A percentile compares a stretch with the other conserved stretches of the same genome.
These are phyloP conservation scores for Cairneyella variabilis DNA, from an alignment of 495 filamentous ascomycete species.

Conservation along the genomic window DNA sequence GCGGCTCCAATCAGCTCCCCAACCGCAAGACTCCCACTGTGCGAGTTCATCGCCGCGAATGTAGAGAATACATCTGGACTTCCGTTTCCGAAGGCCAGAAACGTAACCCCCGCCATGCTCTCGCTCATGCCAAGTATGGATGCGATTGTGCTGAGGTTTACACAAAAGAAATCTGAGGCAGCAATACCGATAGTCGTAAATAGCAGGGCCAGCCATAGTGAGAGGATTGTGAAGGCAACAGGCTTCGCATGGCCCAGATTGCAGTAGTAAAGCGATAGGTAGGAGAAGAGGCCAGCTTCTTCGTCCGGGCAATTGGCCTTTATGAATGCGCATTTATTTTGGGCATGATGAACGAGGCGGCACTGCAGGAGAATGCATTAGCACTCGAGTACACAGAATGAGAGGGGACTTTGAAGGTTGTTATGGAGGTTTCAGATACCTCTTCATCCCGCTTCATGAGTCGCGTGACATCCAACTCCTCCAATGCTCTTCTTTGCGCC, in stretches of 20 bases:
- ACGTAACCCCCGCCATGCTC: conserved; percentile 93
- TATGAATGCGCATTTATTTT: conserved; percentile 76
- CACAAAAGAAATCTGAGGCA: conserved; percentile 95
- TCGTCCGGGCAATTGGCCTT: conserved; percentile 79
- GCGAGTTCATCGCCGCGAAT: conserved; percentile 94
- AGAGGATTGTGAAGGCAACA: conserved; percentile 71
- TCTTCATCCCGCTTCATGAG: conserved; percentile 30
- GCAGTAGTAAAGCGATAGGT: conserved; percentile 93
- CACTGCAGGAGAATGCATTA: conserved; percentile 64
- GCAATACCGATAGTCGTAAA: conserved; percentile 99
- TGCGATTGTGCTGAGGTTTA: conserved; percentile 91
- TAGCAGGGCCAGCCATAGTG: conserved; percentile 81
- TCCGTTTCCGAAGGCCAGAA: conserved; percentile 97
- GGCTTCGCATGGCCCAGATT: conserved; percentile 62
- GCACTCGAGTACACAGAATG: no score
- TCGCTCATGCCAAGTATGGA: conserved; percentile 88
- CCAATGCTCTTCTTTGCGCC: conserved; percentile 18
- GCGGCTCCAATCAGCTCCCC: conserved; percentile 96
- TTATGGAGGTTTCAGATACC: conserved; percentile 18
- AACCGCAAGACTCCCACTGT: conserved; percentile 91
- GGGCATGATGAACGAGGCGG: conserved; percentile 68
- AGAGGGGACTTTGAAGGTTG: no score
- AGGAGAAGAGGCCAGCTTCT: conserved; percentile 84
- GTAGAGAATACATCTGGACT: conserved; percentile 98
- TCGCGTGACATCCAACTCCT: conserved; percentile 14